These are phyloP conservation scores for Tetrapisispora namnaoensis DNA, from an alignment of 805 yeast genomes.

Conservation along the genomic window DNA sequence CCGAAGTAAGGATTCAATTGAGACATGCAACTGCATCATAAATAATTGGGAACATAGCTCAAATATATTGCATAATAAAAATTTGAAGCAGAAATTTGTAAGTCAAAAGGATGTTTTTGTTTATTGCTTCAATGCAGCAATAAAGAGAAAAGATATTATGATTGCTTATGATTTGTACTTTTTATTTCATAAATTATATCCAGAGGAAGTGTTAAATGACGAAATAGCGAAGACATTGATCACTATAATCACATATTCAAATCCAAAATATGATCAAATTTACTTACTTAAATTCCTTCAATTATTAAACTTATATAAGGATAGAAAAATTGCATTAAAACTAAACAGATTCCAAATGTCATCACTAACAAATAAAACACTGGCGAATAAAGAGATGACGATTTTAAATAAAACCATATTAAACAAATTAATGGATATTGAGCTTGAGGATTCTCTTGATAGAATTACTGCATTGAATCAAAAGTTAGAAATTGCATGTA, in stretches of 20 bases:
- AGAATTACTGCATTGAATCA: conserved; percentile 4
- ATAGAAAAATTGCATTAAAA: neutral
- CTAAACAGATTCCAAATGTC: conserved; percentile 12
- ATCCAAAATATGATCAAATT: conserved; percentile 15
- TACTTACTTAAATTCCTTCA: conserved; percentile 11
- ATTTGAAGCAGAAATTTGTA: neutral
- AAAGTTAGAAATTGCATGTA: conserved; percentile 14
- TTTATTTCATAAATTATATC: conserved; percentile 9
- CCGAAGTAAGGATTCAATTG: neutral
- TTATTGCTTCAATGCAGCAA: conserved; percentile 13
- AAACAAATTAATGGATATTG: conserved; percentile 9
- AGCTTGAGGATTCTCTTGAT: neutral
- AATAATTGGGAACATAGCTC: neutral
- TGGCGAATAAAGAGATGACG: conserved; percentile 9
- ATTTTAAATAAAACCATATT: conserved; percentile 11
- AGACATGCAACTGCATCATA: neutral
- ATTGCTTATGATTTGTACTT: conserved; percentile 19
- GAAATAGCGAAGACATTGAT: conserved; percentile 7
- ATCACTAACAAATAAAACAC: conserved; percentile 16
- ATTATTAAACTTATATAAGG: conserved; percentile 8
- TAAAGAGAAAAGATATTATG: conserved; percentile 10
- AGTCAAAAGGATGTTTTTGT: conserved; percentile 5
- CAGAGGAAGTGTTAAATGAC: conserved; percentile 4
- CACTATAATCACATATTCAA: conserved; percentile 13
- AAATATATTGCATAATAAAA: neutral